Conservation (phyloP, 139 green algal species). For the Chlorella sp. region DNA sequence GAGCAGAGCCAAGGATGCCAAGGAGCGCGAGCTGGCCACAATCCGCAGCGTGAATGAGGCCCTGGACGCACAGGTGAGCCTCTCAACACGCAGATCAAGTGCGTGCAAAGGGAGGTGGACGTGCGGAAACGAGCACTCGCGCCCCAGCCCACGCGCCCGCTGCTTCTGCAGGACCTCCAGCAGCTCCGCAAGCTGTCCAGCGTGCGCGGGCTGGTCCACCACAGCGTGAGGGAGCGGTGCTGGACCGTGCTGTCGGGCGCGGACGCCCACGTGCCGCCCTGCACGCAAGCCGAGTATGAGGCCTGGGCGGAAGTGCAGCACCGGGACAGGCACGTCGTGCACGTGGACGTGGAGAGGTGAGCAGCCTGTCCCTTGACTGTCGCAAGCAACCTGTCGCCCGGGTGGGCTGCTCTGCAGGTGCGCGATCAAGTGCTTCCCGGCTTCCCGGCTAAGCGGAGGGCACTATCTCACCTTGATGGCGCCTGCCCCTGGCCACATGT, state of each 20-base stretch:
- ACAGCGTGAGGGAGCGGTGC: neutral
- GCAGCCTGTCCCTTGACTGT: too few relatives aligned
- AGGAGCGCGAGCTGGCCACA: too few relatives aligned
- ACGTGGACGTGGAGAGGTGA: slow-evolving; percentile 59
- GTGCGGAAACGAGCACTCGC: too few relatives aligned
- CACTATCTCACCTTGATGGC: neutral
- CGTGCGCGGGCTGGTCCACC: neutral
- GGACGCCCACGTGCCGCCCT: neutral
- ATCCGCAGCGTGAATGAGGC: neutral
- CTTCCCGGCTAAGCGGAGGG: neutral
- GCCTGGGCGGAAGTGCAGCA: slow-evolving; percentile 12
- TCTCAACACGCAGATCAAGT: too few relatives aligned
- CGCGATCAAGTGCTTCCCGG: neutral
- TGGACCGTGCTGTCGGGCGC: neutral
- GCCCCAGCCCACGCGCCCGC: neutral
- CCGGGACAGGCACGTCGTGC: slow-evolving; percentile 49
- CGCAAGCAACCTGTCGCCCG: too few relatives aligned
- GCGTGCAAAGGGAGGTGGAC: too few relatives aligned
- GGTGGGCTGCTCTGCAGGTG: neutral
- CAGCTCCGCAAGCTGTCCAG: neutral
- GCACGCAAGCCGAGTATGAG: neutral
- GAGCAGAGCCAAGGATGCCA: too few relatives aligned
- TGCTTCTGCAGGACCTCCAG: neutral
- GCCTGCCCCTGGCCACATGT: neutral
- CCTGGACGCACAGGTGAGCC: neutral